Evolutionary conservation across 2,329 filamentous ascomycete species (phyloP).

Genomic region (Neofusicoccum sp.): DNA sequence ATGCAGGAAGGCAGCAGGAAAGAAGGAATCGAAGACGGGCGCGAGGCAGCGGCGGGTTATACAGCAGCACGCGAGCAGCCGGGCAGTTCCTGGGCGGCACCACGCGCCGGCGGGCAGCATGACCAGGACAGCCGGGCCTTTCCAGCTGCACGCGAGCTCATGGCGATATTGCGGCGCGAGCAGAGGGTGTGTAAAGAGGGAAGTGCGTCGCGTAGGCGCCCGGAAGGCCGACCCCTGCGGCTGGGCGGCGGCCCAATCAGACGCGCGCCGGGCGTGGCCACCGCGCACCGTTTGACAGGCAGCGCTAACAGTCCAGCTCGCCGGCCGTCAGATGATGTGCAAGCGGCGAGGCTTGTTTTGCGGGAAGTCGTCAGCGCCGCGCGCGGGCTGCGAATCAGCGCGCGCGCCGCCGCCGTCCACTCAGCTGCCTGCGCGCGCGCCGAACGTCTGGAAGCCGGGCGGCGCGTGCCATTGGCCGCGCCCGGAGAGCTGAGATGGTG

Average conservation of each 20-base stretch:
- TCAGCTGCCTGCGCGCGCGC: too few species aligned
- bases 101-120: neutral
- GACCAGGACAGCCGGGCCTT: neutral
- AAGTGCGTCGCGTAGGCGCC: slow-evolving; percentile 6
- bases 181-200: neutral
- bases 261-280: neutral
- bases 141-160: neutral
- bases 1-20: neutral
- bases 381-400: neutral
- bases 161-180: slow-evolving; percentile 1
- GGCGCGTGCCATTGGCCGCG: neutral
- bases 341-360: neutral
- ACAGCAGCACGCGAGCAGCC: neutral
- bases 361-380: neutral
- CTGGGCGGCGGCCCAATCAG: neutral
- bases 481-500: neutral
- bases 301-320: neutral
- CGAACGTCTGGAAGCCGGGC: neutral
- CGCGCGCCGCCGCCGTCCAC: neutral
- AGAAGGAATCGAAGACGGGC: neutral
- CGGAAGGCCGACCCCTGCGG: neutral
- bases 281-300: neutral
- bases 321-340: neutral
- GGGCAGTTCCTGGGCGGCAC: neutral
- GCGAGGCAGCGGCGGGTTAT: neutral